Evolutionary conservation across 257 asterid species (phyloP).

Genomic region (Plectranthus barbatus): DNA sequence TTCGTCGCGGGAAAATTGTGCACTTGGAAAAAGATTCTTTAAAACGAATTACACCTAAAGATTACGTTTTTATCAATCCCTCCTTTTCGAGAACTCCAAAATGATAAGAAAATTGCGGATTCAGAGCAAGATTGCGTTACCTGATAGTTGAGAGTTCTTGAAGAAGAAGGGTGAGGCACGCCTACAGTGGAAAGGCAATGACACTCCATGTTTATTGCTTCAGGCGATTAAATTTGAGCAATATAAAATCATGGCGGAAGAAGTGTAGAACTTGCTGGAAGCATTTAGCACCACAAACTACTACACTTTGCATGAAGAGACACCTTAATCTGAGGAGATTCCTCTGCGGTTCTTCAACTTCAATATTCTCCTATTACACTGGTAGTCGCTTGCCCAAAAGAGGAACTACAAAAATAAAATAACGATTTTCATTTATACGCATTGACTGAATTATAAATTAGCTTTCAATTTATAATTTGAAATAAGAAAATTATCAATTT

Average conservation of each 20-base stretch:
- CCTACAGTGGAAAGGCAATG: slow-evolving; percentile 25
- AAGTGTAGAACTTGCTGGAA: slow-evolving; percentile 11
- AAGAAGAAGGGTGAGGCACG: slow-evolving; percentile 16
- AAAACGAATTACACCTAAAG: background rate
- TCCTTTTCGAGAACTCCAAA: background rate
- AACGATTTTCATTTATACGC: too few relatives aligned
- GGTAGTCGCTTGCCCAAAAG: too few relatives aligned
- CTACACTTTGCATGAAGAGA: background rate
- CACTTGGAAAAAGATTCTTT: background rate
- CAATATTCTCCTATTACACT: background rate
- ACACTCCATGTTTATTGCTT: slow-evolving; percentile 36
- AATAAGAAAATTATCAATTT: too few relatives aligned
- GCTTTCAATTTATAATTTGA: too few relatives aligned
- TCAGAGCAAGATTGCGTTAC: slow-evolving; percentile 4
- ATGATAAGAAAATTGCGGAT: background rate
- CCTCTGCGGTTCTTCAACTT: background rate
- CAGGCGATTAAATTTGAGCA: background rate
- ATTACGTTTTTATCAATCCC: background rate
- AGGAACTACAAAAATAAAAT: too few relatives aligned
- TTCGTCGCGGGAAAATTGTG: background rate
- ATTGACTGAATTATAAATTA: too few relatives aligned
- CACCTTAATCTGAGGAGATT: background rate
- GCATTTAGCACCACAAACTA: slow-evolving; percentile 29
- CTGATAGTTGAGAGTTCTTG: slow-evolving; percentile 27
- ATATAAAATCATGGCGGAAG: slow-evolving; percentile 1